phyloP scores from a whole-genome alignment of 2,329 filamentous ascomycete species.

The Pseudocercospora fijiensis region DNA sequence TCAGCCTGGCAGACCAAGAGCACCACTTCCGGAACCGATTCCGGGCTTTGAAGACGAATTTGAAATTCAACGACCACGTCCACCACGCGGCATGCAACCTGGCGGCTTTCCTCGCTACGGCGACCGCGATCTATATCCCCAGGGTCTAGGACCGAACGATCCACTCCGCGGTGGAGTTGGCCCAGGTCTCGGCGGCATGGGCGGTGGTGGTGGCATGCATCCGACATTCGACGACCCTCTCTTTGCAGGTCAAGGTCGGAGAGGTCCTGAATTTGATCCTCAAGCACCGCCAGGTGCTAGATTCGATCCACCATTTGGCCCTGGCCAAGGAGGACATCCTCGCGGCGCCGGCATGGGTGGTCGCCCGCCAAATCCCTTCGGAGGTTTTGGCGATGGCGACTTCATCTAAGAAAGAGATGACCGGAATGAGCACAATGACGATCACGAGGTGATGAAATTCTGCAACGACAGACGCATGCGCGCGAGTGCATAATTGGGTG shows the following conservation, averaged over 20 bases:
- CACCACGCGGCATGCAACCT: conserved; percentile 51
- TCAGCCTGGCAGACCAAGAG: conserved; percentile 43
- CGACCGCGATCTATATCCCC: conserved; percentile 82
- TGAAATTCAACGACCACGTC: conserved; percentile 71
- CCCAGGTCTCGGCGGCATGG: conserved; percentile 52
- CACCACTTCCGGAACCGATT: conserved; percentile 68
- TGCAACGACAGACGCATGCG: background rate
- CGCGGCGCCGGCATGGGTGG: conserved; percentile 48
- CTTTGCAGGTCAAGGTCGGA: conserved; percentile 59
- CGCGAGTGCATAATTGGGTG: background rate
- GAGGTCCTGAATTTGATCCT: conserved; percentile 59
- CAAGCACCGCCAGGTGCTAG: conserved; percentile 83
- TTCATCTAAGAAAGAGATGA: conserved; percentile 50
- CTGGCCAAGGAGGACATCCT: conserved; percentile 56
- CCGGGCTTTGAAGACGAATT: conserved; percentile 93
- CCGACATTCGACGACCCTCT: conserved; percentile 91
- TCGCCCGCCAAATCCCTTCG: conserved; percentile 58
- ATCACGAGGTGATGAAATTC: background rate
- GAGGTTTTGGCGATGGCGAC: conserved; percentile 60
- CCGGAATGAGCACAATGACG: background rate
- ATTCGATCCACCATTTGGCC: conserved; percentile 85
- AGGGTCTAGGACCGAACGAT: conserved; percentile 80
- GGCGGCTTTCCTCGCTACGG: conserved; percentile 60
- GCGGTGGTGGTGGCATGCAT: conserved; percentile 76
- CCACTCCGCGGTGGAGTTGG: conserved; percentile 67